These are phyloP conservation scores for Clarireedia paspali DNA, from an alignment of 2,329 filamentous ascomycete genomes.

Conservation along the genomic window DNA sequence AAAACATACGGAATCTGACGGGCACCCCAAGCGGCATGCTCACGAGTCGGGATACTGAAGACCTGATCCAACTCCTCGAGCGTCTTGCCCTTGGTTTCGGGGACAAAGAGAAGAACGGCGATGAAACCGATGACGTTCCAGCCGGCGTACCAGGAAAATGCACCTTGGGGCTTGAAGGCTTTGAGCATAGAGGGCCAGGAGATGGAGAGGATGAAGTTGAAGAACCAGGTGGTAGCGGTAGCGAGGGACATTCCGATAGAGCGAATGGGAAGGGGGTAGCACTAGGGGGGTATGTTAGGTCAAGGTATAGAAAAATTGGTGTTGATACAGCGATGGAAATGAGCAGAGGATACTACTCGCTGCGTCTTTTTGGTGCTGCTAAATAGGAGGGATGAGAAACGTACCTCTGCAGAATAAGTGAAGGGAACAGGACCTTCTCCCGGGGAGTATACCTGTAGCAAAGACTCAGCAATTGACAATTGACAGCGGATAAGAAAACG, in stretches of 20 bases:
- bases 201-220: constrained; percentile 54
- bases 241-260: constrained; percentile 58
- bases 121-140: constrained; percentile 46
- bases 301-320: background rate
- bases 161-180: constrained; percentile 30
- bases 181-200: constrained; percentile 30
- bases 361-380: no score
- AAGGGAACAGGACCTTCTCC: constrained; percentile 56
- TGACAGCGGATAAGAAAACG: constrained; percentile 30
- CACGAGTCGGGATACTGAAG: constrained; percentile 31
- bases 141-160: constrained; percentile 46
- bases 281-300: background rate
- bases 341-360: no score
- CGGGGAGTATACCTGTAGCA: constrained; percentile 30
- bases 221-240: constrained; percentile 52
- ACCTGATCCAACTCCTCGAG: constrained; percentile 38
- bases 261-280: constrained; percentile 43
- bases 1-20: constrained; percentile 1
- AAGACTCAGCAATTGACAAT: constrained; percentile 39
- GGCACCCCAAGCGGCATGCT: constrained; percentile 9
- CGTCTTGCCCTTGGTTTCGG: constrained; percentile 47
- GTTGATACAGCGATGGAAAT: background rate
- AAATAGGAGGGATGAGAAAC: background rate
- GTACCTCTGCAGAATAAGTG: constrained; percentile 42
- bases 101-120: constrained; percentile 47